A percentile compares a stretch with the other conserved stretches of the same genome.
Evolutionary conservation across 192 early-diverging fungal species (phyloP).

Genomic region (Podila epigama): DNA sequence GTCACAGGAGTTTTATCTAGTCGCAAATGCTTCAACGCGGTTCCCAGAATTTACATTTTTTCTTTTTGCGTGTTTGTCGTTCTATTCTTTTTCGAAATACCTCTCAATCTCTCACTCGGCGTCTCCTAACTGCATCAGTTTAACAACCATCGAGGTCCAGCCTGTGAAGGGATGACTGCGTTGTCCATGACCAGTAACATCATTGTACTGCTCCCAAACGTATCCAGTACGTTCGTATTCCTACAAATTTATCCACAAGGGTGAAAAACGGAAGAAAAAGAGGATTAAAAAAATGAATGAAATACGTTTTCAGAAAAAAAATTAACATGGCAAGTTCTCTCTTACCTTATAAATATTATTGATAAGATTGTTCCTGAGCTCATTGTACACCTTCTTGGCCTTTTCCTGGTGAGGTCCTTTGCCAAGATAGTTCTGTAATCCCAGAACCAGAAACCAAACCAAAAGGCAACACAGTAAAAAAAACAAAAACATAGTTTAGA

Average conservation of each 20-base stretch:
- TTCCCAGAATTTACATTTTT: too few relatives aligned
- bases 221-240: constrained; percentile 81
- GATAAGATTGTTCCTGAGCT: constrained; percentile 79
- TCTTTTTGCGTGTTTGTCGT: too few relatives aligned
- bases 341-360: constrained; percentile 74
- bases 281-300: not conserved
- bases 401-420: constrained; percentile 72
- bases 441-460: constrained; percentile 26
- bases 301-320: not conserved
- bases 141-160: constrained; percentile 85
- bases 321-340: too few relatives aligned
- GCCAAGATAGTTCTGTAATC: constrained; percentile 19
- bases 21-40: too few relatives aligned
- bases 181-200: constrained; percentile 72
- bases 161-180: constrained; percentile 96
- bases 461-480: constrained; percentile 61
- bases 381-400: constrained; percentile 74
- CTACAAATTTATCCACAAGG: constrained; percentile 37
- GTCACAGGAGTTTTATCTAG: too few relatives aligned
- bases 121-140: constrained; percentile 73
- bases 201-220: constrained; percentile 93
- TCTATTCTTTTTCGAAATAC: too few relatives aligned
- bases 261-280: not conserved
- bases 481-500: not conserved
- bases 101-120: constrained; percentile 1